Percentiles rank a stretch among this genome's conserved stretches.
These are phyloP conservation scores for Starmerella gropengiesseri DNA, from an alignment of 805 yeast species.

Conservation along the genomic window DNA sequence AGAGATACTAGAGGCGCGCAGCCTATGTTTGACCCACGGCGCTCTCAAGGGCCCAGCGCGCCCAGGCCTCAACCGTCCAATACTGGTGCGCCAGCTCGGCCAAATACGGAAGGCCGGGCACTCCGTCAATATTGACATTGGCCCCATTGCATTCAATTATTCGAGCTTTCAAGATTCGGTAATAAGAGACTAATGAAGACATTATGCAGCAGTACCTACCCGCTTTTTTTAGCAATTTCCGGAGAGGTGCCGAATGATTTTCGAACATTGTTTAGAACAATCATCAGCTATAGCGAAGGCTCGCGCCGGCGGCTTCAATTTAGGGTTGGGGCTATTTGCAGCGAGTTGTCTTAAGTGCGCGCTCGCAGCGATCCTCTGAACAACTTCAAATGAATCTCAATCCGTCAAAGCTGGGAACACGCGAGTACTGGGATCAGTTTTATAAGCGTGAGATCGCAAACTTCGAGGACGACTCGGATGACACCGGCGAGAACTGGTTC, in stretches of 20 bases:
- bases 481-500: constrained; percentile 96
- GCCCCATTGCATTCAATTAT: too few relatives aligned
- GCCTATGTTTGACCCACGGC: background rate
- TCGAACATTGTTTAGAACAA: too few relatives aligned
- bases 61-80: too few relatives aligned
- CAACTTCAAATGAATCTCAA: constrained; percentile 7
- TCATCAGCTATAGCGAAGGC: background rate
- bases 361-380: too few relatives aligned
- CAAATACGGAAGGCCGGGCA: background rate
- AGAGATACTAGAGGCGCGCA: background rate
- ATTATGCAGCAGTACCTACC: too few relatives aligned
- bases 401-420: constrained; percentile 59
- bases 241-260: too few relatives aligned
- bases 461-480: constrained; percentile 62
- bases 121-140: background rate
- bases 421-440: constrained; percentile 84
- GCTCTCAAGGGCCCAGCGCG: too few relatives aligned
- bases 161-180: too few relatives aligned
- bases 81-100: too few relatives aligned
- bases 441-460: constrained; percentile 63
- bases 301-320: background rate
- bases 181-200: too few relatives aligned
- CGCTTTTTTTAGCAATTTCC: too few relatives aligned
- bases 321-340: background rate
- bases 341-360: too few relatives aligned